phyloP scores from a whole-genome alignment of 2,329 filamentous ascomycete genomes.

The Neofusicoccum ribis region DNA sequence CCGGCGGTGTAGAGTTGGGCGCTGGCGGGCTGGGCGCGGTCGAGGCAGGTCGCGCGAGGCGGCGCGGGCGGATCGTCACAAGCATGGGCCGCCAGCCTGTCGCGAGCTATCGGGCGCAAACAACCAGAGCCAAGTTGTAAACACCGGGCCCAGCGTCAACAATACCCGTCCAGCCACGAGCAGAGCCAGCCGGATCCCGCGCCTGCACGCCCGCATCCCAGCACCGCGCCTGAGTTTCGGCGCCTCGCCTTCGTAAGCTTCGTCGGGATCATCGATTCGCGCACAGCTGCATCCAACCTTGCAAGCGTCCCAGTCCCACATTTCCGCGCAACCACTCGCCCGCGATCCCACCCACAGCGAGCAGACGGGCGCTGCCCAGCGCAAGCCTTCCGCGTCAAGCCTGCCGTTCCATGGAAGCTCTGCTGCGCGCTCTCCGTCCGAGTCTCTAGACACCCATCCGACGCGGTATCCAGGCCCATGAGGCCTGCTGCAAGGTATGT shows the following conservation, averaged over 20 bases:
- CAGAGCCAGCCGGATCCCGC: background rate
- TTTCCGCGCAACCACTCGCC: conserved; percentile 1
- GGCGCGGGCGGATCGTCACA: background rate
- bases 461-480: conserved; percentile 13
- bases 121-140: background rate
- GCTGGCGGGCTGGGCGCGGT: conserved; percentile 5
- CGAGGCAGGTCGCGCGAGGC: conserved; percentile 2
- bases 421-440: background rate
- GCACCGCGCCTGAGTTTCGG: background rate
- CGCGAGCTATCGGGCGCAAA: conserved; percentile 10
- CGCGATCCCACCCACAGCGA: background rate
- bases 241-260: background rate
- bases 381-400: background rate
- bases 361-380: background rate
- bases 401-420: background rate
- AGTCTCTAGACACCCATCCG: conserved; percentile 2
- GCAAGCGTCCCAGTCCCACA: conserved; percentile 4
- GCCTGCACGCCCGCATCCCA: background rate
- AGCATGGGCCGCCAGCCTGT: background rate
- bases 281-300: background rate
- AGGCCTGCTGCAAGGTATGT: conserved; percentile 18
- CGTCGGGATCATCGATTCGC: conserved; percentile 1
- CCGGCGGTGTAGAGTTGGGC: conserved; percentile 7
- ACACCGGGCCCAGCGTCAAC: conserved; percentile 10
- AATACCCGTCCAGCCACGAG: background rate